These are phyloP conservation scores for Penicillium occitanis DNA, from an alignment of 2,329 filamentous ascomycete species.

Conservation along the genomic window DNA sequence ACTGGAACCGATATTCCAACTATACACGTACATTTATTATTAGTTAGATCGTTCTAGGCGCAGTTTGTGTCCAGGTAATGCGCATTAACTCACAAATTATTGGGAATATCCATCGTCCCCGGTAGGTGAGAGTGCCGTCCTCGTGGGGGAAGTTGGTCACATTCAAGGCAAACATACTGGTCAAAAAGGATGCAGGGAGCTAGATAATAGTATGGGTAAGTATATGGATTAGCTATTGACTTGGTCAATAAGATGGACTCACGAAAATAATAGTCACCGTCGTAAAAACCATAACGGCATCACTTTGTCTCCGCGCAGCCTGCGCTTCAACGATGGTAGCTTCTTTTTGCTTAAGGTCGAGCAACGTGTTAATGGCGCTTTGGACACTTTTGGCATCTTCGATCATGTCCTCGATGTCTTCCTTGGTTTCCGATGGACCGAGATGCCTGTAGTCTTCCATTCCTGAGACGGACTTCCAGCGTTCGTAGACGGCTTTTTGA, in stretches of 20 bases:
- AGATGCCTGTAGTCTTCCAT: not conserved
- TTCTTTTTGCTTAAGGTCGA: constrained; percentile 13
- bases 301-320: not conserved
- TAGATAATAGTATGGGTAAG: not conserved
- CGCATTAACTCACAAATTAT: constrained; percentile 4
- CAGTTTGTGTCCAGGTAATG: no score
- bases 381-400: constrained; percentile 22
- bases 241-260: not conserved
- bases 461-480: not conserved
- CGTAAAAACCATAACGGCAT: constrained; percentile 7
- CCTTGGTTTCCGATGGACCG: constrained; percentile 1
- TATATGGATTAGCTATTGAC: not conserved
- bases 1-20: not conserved
- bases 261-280: constrained; percentile 7
- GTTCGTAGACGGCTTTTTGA: constrained; percentile 21
- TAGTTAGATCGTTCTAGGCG: no score
- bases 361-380: not conserved
- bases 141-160: constrained; percentile 1
- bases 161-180: constrained; percentile 13
- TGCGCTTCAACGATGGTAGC: constrained; percentile 2
- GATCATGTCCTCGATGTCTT: constrained; percentile 23
- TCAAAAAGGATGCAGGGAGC: constrained; percentile 10
- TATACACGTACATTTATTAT: no score
- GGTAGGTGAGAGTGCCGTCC: not conserved
- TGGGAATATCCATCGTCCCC: constrained; percentile 9